A percentile compares a stretch with the other conserved stretches of the same genome.
These are phyloP conservation scores for Alliaria petiolata DNA, from an alignment of 345 rosid genomes.

Conservation along the genomic window DNA sequence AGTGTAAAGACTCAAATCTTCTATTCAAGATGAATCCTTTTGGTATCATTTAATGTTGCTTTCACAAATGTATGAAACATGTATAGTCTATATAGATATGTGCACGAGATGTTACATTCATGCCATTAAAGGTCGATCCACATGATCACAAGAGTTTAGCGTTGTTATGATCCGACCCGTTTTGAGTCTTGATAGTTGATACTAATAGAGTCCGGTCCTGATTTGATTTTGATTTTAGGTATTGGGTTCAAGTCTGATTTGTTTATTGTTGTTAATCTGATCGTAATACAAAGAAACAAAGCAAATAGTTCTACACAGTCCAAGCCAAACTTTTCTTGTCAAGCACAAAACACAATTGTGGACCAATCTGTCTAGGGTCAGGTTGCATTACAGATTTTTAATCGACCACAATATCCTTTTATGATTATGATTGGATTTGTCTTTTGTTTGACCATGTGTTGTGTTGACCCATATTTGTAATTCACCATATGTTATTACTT, in stretches of 20 bases:
- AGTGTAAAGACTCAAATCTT: constrained; percentile 1
- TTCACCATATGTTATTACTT: neutral
- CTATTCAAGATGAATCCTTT: constrained; percentile 1
- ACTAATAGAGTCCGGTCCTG: neutral
- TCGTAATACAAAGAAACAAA: neutral
- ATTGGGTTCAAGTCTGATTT: too few species aligned
- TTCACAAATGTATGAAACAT: neutral
- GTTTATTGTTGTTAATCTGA: neutral
- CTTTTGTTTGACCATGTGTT: neutral
- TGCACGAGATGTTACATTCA: neutral
- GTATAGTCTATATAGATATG: neutral
- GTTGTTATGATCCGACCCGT: neutral
- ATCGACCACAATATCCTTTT: neutral
- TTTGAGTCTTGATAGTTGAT: neutral
- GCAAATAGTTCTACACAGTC: neutral
- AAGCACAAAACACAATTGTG: neutral
- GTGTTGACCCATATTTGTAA: constrained; percentile 5
- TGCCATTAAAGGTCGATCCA: neutral
- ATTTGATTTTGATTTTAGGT: too few species aligned
- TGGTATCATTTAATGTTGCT: neutral
- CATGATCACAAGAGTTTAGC: neutral
- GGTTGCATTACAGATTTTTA: neutral
- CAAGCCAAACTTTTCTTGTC: neutral
- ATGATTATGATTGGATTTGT: neutral
- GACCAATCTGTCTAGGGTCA: neutral